Evolutionary conservation across 2,329 filamentous ascomycete genomes (phyloP), one percentile per base, ranked within the genome.

Genomic region (Aspergillus floridensis): DNA sequence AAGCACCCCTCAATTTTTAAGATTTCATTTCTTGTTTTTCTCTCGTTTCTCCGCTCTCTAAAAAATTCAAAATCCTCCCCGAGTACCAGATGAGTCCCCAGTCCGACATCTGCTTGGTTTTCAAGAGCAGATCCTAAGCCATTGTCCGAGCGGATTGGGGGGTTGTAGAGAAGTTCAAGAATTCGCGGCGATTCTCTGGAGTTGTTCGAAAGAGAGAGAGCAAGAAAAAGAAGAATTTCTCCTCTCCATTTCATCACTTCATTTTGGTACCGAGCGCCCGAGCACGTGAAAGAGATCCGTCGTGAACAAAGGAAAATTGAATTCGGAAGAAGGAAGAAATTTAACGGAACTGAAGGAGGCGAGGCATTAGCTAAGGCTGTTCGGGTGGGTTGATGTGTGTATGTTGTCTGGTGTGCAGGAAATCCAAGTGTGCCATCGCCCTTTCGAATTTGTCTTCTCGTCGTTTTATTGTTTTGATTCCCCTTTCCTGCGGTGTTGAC

Each of bases 331-430:
- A 47, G 64, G 59, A 62, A 70, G 64, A 62, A 61, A 65, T 66
- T 74, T 74, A 74, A 62, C 72, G 72, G 71, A 70, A 74, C 72
- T 74, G 68, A 60, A 52, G n/a, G 32, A 7, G 22, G 22, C 46
- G 32, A 38, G 5, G 26, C 21, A 12, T 47, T 59, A 19, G 65
- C 69, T 65, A 44, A 47, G 21, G 11, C 50, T 58, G 49, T 57
- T 38, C 51, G 21, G n/a, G 21, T 51, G 16, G 35, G 8, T 26
- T 29, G 16, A 14, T 24, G 16, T 47, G 21, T 21, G 16, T 12
- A 16, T 48, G 44, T 35, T 24, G 26, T 24, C 6, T 55, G n/a
- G 14, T 47, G 14, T 53, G 32, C 29, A 16, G 14, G 8, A 35
- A 2, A 5, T 35, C 32, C 32, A 16, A 4, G 32, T 35, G 11